A percentile compares a stretch with the other conserved stretches of the same genome.
Conservation (phyloP, 768 basidiomycete genomes). For the Tricholoma flavovirens region DNA sequence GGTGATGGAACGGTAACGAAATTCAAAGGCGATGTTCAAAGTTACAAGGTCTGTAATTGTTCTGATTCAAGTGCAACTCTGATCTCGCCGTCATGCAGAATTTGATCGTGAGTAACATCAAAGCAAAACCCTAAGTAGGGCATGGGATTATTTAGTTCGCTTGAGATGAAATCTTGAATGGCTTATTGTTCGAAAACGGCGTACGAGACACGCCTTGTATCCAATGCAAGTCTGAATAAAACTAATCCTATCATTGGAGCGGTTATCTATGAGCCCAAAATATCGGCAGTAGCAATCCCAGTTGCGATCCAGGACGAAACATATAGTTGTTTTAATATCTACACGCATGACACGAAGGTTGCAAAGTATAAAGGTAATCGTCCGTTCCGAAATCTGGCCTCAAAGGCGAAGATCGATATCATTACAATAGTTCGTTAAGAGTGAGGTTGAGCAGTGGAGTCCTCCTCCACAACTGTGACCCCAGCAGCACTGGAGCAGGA, state of each 20-base stretch:
- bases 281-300: not conserved
- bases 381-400: not conserved
- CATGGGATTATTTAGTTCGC: not conserved
- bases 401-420: not conserved
- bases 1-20: conserved; percentile 74
- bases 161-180: not conserved
- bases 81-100: conserved; percentile 36
- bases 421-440: not conserved
- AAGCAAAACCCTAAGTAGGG: conserved; percentile 41
- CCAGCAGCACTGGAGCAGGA: conserved; percentile 16
- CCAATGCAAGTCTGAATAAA: too few relatives aligned
- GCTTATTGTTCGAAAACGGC: too few relatives aligned
- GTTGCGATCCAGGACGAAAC: not conserved
- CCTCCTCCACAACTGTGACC: conserved; percentile 12
- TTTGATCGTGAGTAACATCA: conserved; percentile 70
- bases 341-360: too few relatives aligned
- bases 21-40: conserved; percentile 86
- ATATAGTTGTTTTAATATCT: not conserved
- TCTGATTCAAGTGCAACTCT: not conserved
- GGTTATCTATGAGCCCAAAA: too few relatives aligned
- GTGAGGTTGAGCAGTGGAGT: conserved; percentile 2
- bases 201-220: too few relatives aligned
- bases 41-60: conserved; percentile 66
- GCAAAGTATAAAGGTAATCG: too few relatives aligned
- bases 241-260: too few relatives aligned